Percentiles rank a stretch among this genome's conserved stretches.
These are phyloP conservation scores for Henckelia pumila DNA, from an alignment of 257 asterid species.

Conservation along the genomic window DNA sequence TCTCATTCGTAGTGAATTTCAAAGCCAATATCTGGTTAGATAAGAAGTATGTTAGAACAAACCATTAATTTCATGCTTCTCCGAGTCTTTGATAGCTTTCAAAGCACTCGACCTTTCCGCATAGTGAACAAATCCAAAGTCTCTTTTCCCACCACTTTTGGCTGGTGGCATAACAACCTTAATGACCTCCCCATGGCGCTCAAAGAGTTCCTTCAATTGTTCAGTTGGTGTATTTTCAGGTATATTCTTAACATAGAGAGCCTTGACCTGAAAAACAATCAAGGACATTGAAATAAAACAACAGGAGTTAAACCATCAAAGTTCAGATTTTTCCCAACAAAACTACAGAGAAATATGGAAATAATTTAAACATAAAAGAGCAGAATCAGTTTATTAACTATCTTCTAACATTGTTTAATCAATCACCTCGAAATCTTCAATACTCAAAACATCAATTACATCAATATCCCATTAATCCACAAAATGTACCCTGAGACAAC, in stretches of 20 bases:
- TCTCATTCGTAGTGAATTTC: not conserved
- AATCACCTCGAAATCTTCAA: not conserved
- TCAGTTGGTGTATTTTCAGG: slow-evolving; percentile 83
- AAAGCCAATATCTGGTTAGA: not conserved
- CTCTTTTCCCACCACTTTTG: slow-evolving; percentile 89
- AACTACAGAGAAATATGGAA: slow-evolving; percentile 9
- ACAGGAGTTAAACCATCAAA: slow-evolving; percentile 17
- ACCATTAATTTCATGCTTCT: slow-evolving; percentile 86
- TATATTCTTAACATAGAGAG: slow-evolving; percentile 87
- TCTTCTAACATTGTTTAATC: not conserved
- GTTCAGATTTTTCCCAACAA: slow-evolving; percentile 8
- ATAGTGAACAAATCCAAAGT: slow-evolving; percentile 84
- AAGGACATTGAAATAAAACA: slow-evolving; percentile 13
- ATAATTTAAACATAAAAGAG: not conserved
- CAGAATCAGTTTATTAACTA: not conserved
- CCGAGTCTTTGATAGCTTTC: slow-evolving; percentile 77
- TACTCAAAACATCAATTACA: not conserved
- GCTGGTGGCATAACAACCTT: slow-evolving; percentile 97
- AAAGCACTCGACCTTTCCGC: slow-evolving; percentile 93
- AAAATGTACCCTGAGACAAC: not conserved
- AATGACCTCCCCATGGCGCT: slow-evolving; percentile 85
- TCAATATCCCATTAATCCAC: not conserved
- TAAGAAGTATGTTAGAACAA: slow-evolving; percentile 26
- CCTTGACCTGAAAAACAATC: slow-evolving; percentile 69
- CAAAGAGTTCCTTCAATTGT: slow-evolving; percentile 75